Conservation (phyloP, 225 moss, liverwort and hornwort species). For the Pseudisothecium myosuroides region DNA sequence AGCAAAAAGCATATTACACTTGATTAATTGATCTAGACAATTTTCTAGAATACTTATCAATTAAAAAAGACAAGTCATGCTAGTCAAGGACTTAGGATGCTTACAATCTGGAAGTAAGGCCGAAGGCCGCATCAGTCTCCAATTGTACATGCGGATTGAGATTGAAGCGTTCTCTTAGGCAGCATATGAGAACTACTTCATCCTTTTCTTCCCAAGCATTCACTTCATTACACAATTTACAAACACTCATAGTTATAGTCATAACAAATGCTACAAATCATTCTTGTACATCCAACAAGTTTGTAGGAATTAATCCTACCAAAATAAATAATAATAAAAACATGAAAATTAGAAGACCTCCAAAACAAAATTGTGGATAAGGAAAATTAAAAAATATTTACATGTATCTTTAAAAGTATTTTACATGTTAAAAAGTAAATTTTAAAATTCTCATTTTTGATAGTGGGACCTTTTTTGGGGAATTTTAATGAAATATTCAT, state of each 20-base stretch:
- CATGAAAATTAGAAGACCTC: background rate
- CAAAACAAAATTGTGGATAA: background rate
- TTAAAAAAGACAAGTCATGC: background rate
- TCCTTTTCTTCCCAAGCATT: conserved; percentile 12
- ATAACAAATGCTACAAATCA: background rate
- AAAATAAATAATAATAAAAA: background rate
- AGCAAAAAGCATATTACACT: accelerated
- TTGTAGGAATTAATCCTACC: background rate
- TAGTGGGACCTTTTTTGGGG: background rate
- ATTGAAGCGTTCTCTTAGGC: conserved; percentile 1
- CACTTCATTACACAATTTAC: background rate
- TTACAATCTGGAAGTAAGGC: background rate
- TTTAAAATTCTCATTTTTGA: background rate
- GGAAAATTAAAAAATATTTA: too few species aligned
- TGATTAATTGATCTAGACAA: background rate
- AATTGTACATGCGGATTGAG: background rate
- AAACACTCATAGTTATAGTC: background rate
- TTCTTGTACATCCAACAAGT: accelerated
- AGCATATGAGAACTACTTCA: conserved; percentile 43
- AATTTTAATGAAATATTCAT: background rate
- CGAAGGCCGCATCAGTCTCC: background rate
- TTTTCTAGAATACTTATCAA: background rate
- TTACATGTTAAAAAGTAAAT: background rate
- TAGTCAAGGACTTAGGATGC: accelerated
- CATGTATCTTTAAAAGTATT: background rate